Evolutionary conservation across 495 filamentous ascomycete species (phyloP).

Genomic region (Elaphomyces granulatus): DNA sequence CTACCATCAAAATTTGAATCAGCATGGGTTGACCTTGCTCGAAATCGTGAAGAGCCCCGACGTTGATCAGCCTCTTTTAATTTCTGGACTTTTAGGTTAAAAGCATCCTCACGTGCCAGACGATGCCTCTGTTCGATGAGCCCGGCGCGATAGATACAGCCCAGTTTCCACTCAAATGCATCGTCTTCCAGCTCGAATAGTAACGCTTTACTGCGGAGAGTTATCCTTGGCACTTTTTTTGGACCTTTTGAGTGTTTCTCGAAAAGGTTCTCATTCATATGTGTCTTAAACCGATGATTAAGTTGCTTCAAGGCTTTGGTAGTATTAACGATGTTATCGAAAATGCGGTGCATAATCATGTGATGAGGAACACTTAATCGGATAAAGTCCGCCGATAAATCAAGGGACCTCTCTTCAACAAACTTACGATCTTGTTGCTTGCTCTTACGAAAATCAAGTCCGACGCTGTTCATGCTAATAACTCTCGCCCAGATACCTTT

Average conservation of each 20-base stretch:
- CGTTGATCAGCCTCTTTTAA: constrained; percentile 53
- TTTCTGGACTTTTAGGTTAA: constrained; percentile 70
- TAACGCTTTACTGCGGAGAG: constrained; percentile 63
- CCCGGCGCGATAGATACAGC: constrained; percentile 78
- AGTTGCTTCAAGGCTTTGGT: constrained; percentile 79
- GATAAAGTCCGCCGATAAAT: constrained; percentile 73
- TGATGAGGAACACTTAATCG: constrained; percentile 88
- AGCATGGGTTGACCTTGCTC: constrained; percentile 36
- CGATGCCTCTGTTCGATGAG: constrained; percentile 80
- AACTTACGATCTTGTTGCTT: constrained; percentile 42
- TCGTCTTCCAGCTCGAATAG: constrained; percentile 91
- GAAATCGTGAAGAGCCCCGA: constrained; percentile 34
- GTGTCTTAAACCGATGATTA: constrained; percentile 76
- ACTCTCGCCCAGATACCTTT: constrained; percentile 71
- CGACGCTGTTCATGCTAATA: constrained; percentile 63
- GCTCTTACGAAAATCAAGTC: constrained; percentile 64
- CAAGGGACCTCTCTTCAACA: constrained; percentile 67
- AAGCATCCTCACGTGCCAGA: constrained; percentile 79
- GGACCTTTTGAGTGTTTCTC: constrained; percentile 70
- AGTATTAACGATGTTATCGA: constrained; percentile 83
- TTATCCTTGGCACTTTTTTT: constrained; percentile 71
- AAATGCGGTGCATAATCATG: constrained; percentile 75
- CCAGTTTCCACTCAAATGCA: constrained; percentile 93
- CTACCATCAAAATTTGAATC: constrained; percentile 31
- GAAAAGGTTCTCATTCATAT: constrained; percentile 73